These are phyloP conservation scores for Sparassis latifolia DNA, from an alignment of 1,284 basidiomycete species.

Conservation along the genomic window DNA sequence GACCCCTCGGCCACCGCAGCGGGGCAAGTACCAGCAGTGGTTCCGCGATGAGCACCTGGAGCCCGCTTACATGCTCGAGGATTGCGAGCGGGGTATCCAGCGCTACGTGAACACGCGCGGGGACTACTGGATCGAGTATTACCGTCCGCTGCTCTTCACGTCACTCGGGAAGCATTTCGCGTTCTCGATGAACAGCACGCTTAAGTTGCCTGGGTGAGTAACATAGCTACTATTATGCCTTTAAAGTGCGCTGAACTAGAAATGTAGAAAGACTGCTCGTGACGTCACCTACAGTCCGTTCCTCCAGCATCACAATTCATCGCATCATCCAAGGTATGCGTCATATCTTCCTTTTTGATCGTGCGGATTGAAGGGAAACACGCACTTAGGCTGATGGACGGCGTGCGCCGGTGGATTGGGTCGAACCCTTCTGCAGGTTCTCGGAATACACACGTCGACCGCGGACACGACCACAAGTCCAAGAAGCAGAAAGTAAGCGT, in stretches of 20 bases:
- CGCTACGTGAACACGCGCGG: constrained; percentile 53
- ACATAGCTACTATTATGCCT: not conserved
- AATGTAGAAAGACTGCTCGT: constrained; percentile 55
- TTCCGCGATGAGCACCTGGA: constrained; percentile 68
- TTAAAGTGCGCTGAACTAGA: not conserved
- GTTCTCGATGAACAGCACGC: constrained; percentile 81
- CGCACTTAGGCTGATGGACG: constrained; percentile 56
- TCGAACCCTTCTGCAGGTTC: constrained; percentile 37
- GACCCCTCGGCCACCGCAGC: constrained; percentile 38
- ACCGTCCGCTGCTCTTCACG: constrained; percentile 80
- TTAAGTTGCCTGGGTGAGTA: constrained; percentile 69
- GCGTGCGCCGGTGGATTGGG: constrained; percentile 66
- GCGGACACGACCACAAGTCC: constrained; percentile 27
- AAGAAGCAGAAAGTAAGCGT: constrained; percentile 20
- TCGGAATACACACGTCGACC: constrained; percentile 32
- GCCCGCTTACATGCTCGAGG: constrained; percentile 49
- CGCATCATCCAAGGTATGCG: constrained; percentile 35
- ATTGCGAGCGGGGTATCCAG: constrained; percentile 47
- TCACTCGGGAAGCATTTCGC: constrained; percentile 80
- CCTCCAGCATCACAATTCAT: constrained; percentile 43
- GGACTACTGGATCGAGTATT: constrained; percentile 90
- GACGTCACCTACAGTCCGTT: constrained; percentile 72
- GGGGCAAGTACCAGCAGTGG: constrained; percentile 78
- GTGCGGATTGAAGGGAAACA: not conserved
- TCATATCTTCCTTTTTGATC: not conserved